Evolutionary conservation across 148 eudicot genomes (phyloP).

Genomic region (Rhododendron williamsianum): DNA sequence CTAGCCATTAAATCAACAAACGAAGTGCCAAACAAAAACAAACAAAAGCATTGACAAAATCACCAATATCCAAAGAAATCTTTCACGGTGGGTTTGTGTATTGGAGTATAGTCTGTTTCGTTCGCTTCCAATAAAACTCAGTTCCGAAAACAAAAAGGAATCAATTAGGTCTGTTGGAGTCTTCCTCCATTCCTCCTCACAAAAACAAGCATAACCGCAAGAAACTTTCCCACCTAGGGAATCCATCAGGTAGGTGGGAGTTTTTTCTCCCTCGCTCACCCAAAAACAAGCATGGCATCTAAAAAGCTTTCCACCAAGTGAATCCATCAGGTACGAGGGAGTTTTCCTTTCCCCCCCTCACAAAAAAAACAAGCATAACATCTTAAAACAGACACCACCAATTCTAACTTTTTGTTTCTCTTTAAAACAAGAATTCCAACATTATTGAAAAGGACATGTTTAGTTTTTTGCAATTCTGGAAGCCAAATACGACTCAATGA

Average conservation of each 20-base stretch:
- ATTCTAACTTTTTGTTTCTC: neutral
- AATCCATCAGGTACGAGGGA: neutral
- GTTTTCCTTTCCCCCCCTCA: neutral
- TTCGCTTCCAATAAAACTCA: too few relatives aligned
- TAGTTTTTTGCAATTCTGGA: neutral
- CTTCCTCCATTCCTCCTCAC: too few relatives aligned
- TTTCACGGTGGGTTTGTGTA: too few relatives aligned
- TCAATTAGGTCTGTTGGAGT: too few relatives aligned
- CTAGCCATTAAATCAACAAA: neutral
- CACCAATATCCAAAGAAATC: too few relatives aligned
- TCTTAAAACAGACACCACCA: neutral
- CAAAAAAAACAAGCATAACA: neutral
- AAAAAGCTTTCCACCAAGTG: neutral
- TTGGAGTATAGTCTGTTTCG: too few relatives aligned
- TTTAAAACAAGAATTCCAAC: slow-evolving; percentile 5
- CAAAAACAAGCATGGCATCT: too few relatives aligned
- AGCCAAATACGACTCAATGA: slow-evolving; percentile 7
- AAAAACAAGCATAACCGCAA: too few relatives aligned
- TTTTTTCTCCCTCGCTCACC: neutral
- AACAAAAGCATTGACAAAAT: too few relatives aligned
- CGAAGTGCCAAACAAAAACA: neutral
- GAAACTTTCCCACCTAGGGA: too few relatives aligned
- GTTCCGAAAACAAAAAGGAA: too few relatives aligned
- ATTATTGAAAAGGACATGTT: neutral
- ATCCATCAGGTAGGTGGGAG: neutral